Evolutionary conservation across 768 basidiomycete genomes (phyloP), one percentile per base, ranked within the genome.

Genomic region (Mycena leptocephala): DNA sequence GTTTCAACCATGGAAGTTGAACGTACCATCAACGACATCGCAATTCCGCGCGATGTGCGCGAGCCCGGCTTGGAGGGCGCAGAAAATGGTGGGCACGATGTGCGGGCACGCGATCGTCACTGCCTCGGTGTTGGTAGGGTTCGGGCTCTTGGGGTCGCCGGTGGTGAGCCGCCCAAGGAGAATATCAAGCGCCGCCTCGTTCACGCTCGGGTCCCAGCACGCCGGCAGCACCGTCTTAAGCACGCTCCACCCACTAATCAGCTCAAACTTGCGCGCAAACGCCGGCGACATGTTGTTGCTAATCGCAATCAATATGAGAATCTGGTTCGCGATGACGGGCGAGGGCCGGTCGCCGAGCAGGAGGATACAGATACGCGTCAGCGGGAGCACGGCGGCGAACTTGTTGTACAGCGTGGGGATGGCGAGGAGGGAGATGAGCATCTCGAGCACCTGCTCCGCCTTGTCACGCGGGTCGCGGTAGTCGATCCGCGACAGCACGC

Each of bases 181-280:
- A 3, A 97, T 83, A 74, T 94, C 92, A 76, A 96, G 92, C 14
- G 93, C 91, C 26, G 91, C 91, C 30, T 87, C 87, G 73, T 96
- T 93, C 18, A 97, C 92, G 22, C 83, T 87, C 10, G 85, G 82
- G 77, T 94, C 89, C 97, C 97, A 98, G 56, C 88, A 86, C 26
- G 82, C 79, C 0, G 96, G 95, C 24, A 97, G 80, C 32, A 94
- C 90, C 5, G 88, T 88, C 81, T 92, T 94, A 41, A 98, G 82
- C 3, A 94, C 88, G 58, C 88, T 92, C 94, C 96, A 98, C 11
- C 97, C 97, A 66, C 93, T 93, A 43, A 95, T 92, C 1, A 95
- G 86, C 82, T 97, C 97, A 78, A 98, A 96, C 79, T 95, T 96
- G 70, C 94, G 88, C 58, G 86, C 89, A 85, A 97, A 98, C 2